Evolutionary conservation across 2,329 filamentous ascomycete genomes (phyloP).

Genomic region (Boeremia exigua): DNA sequence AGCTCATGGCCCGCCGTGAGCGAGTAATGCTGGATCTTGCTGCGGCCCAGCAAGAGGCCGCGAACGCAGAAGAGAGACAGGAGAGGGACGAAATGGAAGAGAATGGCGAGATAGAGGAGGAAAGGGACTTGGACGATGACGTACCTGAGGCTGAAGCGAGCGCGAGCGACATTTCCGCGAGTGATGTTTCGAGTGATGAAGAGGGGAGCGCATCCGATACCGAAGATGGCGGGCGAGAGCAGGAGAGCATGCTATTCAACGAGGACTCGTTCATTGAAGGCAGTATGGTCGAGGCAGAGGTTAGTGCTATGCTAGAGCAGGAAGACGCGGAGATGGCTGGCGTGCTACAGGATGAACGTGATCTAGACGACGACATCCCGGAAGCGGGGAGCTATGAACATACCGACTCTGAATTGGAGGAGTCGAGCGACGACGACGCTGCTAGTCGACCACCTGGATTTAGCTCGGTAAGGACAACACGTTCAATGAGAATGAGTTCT

Average conservation of each 20-base stretch:
- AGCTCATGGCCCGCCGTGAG: constrained; percentile 74
- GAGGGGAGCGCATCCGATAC: constrained; percentile 15
- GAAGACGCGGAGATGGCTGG: constrained; percentile 57
- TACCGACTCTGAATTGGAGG: constrained; percentile 60
- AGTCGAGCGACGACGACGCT: constrained; percentile 38
- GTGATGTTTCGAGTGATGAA: constrained; percentile 45
- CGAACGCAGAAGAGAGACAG: constrained; percentile 49
- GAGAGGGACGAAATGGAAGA: constrained; percentile 51
- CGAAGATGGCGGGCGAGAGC: constrained; percentile 54
- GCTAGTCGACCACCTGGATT: constrained; percentile 30
- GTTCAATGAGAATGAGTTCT: constrained; percentile 26
- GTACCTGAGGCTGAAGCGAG: constrained; percentile 52
- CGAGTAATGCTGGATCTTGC: constrained; percentile 76
- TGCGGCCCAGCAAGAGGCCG: constrained; percentile 57
- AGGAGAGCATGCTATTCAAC: constrained; percentile 56
- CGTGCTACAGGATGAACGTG: constrained; percentile 55
- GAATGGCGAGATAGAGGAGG: constrained; percentile 28
- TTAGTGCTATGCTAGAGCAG: constrained; percentile 49
- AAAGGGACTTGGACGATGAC: constrained; percentile 51
- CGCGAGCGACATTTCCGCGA: constrained; percentile 28
- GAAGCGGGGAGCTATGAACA: constrained; percentile 62
- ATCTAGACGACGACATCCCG: constrained; percentile 59
- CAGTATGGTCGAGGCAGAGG: constrained; percentile 48
- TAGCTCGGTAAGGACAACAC: constrained; percentile 26
- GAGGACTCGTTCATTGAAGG: constrained; percentile 57